These are phyloP conservation scores for Skeletonema marinoi DNA, from an alignment of 108 stramenopile genomes.

Conservation along the genomic window DNA sequence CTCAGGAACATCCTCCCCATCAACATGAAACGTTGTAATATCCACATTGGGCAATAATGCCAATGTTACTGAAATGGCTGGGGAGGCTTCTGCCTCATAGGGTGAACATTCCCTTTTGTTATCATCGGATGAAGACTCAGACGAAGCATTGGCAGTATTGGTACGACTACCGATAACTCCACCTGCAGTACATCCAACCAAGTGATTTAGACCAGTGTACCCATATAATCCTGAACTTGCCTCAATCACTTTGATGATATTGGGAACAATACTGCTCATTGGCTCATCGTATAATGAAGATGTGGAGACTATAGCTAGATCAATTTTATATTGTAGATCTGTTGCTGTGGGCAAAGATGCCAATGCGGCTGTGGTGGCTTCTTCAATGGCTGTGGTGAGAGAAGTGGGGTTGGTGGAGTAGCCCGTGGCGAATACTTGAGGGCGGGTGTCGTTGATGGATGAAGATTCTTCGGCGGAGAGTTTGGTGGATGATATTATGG, in stretches of 20 bases:
- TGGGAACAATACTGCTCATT: conserved; percentile 23
- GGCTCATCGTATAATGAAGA: conserved; percentile 71
- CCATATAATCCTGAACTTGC: conserved; percentile 30
- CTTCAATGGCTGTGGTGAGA: conserved; percentile 55
- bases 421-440: conserved; percentile 73
- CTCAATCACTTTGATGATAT: conserved; percentile 56
- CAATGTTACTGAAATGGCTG: conserved; percentile 66
- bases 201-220: conserved; percentile 39
- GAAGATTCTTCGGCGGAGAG: neutral
- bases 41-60: conserved; percentile 69
- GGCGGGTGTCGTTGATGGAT: conserved; percentile 9
- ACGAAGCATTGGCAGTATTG: conserved; percentile 4
- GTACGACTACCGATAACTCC: conserved; percentile 63
- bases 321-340: conserved; percentile 20
- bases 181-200: conserved; percentile 75
- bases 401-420: conserved; percentile 57
- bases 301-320: conserved; percentile 69
- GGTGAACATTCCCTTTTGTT: conserved; percentile 22
- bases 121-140: neutral
- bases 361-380: conserved; percentile 61
- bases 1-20: conserved; percentile 69
- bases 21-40: conserved; percentile 65
- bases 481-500: neutral
- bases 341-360: conserved; percentile 49
- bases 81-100: conserved; percentile 73